Evolutionary conservation across 371 early-diverging fungal species (phyloP).

Genomic region (Mucor indicus): DNA sequence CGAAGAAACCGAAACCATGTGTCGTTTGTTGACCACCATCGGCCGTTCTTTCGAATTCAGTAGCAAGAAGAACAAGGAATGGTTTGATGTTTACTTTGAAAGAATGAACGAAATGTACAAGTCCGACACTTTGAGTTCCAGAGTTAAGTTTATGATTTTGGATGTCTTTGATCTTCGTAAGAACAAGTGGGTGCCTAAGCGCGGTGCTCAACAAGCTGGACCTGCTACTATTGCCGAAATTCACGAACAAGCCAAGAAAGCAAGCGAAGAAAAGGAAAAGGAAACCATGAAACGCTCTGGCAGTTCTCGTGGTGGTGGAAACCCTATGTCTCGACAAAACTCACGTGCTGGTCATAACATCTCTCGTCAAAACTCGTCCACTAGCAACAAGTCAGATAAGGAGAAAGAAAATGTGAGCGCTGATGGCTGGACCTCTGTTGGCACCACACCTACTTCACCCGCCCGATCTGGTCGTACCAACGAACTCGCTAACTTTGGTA

Average conservation of each 20-base stretch:
- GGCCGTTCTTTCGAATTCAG: constrained; percentile 66
- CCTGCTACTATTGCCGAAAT: constrained; percentile 91
- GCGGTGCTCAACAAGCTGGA: constrained; percentile 58
- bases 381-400: neutral
- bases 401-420: neutral
- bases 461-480: constrained; percentile 49
- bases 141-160: constrained; percentile 90
- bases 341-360: constrained; percentile 54
- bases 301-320: constrained; percentile 53
- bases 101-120: constrained; percentile 66
- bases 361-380: constrained; percentile 18
- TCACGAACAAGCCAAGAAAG: constrained; percentile 72
- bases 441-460: constrained; percentile 39
- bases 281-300: constrained; percentile 67
- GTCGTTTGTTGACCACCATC: constrained; percentile 86
- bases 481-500: constrained; percentile 81
- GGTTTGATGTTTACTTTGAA: constrained; percentile 79
- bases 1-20: constrained; percentile 91
- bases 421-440: constrained; percentile 77
- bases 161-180: constrained; percentile 90
- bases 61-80: constrained; percentile 31
- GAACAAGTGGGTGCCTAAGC: constrained; percentile 73
- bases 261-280: constrained; percentile 59
- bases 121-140: constrained; percentile 65
- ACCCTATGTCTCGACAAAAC: constrained; percentile 46